Evolutionary conservation across 768 basidiomycete genomes (phyloP).

Genomic region (Auriscalpium vulgare): DNA sequence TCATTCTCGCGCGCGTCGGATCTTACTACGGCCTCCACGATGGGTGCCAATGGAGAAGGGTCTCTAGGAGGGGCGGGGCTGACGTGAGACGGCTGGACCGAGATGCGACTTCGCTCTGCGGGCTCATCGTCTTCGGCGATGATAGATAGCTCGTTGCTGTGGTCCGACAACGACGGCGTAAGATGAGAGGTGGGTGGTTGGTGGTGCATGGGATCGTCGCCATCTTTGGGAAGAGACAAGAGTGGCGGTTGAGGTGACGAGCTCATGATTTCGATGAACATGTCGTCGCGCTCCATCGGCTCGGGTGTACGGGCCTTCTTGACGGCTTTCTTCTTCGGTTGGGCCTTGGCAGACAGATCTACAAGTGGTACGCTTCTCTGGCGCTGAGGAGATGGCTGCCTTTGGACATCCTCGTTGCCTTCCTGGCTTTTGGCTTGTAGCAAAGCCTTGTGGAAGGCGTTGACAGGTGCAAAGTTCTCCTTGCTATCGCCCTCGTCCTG

Average conservation of each 20-base stretch:
- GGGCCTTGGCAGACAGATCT: not conserved
- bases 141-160: constrained; percentile 46
- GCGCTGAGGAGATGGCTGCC: not conserved
- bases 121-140: constrained; percentile 60
- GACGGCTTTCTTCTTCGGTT: not conserved
- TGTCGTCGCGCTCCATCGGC: not conserved
- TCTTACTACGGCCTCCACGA: not conserved
- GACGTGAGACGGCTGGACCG: constrained; percentile 1
- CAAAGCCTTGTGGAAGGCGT: constrained; percentile 40
- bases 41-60: not conserved
- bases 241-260: not conserved
- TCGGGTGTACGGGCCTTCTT: not conserved
- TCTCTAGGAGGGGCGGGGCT: not conserved
- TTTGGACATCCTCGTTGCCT: not conserved
- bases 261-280: not conserved
- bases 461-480: constrained; percentile 35
- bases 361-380: not conserved
- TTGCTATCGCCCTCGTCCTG: constrained; percentile 21
- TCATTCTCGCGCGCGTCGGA: not conserved
- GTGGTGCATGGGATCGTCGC: not conserved
- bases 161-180: constrained; percentile 8
- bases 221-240: not conserved
- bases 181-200: not conserved
- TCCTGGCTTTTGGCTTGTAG: constrained; percentile 11
- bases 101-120: constrained; percentile 29